phyloP scores from a whole-genome alignment of 2,329 filamentous ascomycete species.

The Cladobotryum protrusum region DNA sequence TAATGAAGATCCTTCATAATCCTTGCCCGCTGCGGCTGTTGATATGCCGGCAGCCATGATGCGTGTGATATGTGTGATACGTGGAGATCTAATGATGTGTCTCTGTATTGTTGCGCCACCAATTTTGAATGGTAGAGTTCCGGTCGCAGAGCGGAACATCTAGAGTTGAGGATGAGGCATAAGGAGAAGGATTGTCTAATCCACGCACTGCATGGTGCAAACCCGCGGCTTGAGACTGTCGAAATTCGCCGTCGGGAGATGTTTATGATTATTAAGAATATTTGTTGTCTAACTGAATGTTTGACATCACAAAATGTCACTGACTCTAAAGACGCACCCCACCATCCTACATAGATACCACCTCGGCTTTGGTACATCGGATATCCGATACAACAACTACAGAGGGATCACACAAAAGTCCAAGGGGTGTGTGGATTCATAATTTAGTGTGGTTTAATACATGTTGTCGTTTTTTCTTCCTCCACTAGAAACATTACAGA shows the following conservation, averaged over 20 bases:
- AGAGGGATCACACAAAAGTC: too few relatives aligned
- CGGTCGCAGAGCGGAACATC: neutral
- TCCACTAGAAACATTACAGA: too few relatives aligned
- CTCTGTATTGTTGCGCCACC: constrained; percentile 22
- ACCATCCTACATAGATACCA: too few relatives aligned
- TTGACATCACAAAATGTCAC: constrained; percentile 8
- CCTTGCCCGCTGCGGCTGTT: neutral
- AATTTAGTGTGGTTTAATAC: too few relatives aligned
- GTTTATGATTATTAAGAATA: too few relatives aligned
- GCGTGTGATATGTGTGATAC: neutral
- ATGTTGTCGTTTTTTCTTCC: too few relatives aligned
- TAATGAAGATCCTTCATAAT: constrained; percentile 33
- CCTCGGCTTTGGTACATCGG: too few relatives aligned
- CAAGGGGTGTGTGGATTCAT: too few relatives aligned
- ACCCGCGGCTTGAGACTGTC: neutral
- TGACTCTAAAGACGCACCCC: too few relatives aligned
- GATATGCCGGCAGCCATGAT: constrained; percentile 1
- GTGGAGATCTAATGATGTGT: neutral
- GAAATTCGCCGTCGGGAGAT: too few relatives aligned
- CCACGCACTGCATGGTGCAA: neutral
- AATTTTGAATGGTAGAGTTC: constrained; percentile 27
- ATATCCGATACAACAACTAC: too few relatives aligned
- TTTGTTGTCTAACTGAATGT: neutral
- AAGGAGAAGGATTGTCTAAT: neutral
- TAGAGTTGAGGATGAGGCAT: constrained; percentile 4